These are phyloP conservation scores for Breynia disticha DNA, from an alignment of 441 rosid genomes.

Conservation along the genomic window DNA sequence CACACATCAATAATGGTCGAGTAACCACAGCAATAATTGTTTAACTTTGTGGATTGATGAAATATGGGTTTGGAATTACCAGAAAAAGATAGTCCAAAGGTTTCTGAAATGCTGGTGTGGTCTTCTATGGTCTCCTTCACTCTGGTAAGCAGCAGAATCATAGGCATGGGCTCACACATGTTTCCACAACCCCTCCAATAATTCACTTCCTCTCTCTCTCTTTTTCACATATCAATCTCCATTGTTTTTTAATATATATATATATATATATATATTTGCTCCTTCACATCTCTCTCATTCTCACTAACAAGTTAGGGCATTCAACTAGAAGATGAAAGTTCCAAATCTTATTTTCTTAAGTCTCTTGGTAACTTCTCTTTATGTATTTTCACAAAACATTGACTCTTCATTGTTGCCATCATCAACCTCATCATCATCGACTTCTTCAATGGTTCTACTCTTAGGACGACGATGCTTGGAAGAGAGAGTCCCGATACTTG, in stretches of 20 bases:
- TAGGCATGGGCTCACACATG: conserved; percentile 26
- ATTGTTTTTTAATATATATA: background rate
- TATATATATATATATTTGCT: conserved; percentile 9
- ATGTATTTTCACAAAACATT: conserved; percentile 12
- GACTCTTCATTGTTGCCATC: conserved; percentile 11
- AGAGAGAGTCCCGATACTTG: background rate
- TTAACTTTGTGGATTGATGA: no score
- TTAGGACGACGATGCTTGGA: conserved; percentile 15
- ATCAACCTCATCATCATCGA: background rate
- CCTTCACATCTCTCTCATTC: conserved; percentile 2
- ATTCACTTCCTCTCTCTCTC: conserved; percentile 13
- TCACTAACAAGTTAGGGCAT: conserved; percentile 1
- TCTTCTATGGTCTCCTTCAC: conserved; percentile 9
- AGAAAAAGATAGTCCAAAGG: background rate
- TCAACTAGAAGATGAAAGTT: conserved; percentile 24
- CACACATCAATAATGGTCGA: no score
- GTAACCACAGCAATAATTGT: no score
- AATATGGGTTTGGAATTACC: background rate
- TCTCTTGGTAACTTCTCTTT: conserved; percentile 19
- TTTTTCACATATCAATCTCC: background rate
- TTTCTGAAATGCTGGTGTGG: background rate
- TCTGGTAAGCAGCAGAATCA: conserved; percentile 16
- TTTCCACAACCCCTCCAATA: conserved; percentile 24
- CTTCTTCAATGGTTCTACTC: conserved; percentile 21
- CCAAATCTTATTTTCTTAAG: conserved; percentile 17